These are phyloP conservation scores for Fusarium tanahbumbuense DNA, from an alignment of 2,329 filamentous ascomycete species.

Conservation along the genomic window DNA sequence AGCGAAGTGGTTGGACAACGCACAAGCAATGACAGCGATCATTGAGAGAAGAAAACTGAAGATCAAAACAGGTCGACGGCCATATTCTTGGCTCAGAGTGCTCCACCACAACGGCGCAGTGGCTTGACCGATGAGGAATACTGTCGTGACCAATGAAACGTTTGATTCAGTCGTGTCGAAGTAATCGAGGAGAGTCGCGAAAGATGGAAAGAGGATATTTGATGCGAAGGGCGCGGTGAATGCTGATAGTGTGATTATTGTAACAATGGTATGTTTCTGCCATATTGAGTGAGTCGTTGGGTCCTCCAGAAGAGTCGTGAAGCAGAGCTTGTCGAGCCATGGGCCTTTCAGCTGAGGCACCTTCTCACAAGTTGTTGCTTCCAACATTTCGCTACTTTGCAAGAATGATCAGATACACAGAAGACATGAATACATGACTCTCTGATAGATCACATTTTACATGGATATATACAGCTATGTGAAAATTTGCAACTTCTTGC, in stretches of 20 bases:
- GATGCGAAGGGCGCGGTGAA: slow-evolving; percentile 5
- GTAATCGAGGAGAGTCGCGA: slow-evolving; percentile 1
- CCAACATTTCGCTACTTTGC: background rate
- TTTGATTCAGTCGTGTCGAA: slow-evolving; percentile 4
- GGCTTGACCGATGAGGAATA: background rate
- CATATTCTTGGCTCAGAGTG: background rate
- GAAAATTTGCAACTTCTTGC: background rate
- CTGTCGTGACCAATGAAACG: background rate
- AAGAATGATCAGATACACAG: background rate
- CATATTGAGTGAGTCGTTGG: background rate
- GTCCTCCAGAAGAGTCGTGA: background rate
- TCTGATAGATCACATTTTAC: background rate
- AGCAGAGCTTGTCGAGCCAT: background rate
- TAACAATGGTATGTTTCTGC: background rate
- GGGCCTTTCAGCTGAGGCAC: background rate
- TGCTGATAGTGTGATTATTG: background rate
- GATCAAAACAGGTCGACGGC: background rate
- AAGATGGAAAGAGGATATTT: background rate
- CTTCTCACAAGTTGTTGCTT: background rate
- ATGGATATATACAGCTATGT: background rate
- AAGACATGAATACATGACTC: too few species aligned
- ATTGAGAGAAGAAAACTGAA: background rate
- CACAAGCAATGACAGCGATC: background rate
- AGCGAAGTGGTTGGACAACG: background rate
- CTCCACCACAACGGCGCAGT: slow-evolving; percentile 10